Evolutionary conservation across 75 land plant species (phyloP), one percentile per base, ranked within the genome.

Genomic region (Cupressus sempervirens): DNA sequence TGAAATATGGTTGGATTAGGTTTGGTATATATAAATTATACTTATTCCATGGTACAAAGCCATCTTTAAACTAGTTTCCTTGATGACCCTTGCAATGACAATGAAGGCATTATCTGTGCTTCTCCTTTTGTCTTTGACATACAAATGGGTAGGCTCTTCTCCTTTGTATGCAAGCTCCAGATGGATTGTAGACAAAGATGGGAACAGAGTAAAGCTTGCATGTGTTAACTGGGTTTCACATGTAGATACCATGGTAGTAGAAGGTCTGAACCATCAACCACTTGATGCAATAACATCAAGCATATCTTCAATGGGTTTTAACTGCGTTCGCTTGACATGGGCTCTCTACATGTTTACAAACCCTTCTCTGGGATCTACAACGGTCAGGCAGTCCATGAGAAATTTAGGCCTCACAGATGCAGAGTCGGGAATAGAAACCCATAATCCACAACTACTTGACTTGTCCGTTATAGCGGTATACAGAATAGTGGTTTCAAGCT

Each of bases 201-300:
- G 97, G 16, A n/a, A n/a, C 6, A 89, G 98, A 34, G 96, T 93
- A 83, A 96, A 96, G 94, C 89, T 96, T 30, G 91, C 97, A 0
- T 96, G 98, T 83, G 93, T 95, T 34, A 95, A 91, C 74, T 96
- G 98, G 98, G 90, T 86, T 52, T 82, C 95, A 1, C 97, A 95
- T 76, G 87, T 94, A 20, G 94, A 94, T 43, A 67, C 85, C 4
- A 84, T 90, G 86, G 86, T 96, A 56, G 96, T 96, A 12, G 98
- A 96, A 83, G 98, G 98, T 30, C 91, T 96, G 10, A 87, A 83
- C 86, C 93, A 91, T 85, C 89, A 89, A 88, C 93, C 98, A 13
- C 50, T 92, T 4, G 93, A 90, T 48, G 85, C 15, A n/a, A 93
- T 96, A 41, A 87, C 98, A 13, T 76, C 77, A 77, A 38, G 48